Conservation (phyloP, 139 green algal species). For the Chlorella sp. region DNA sequence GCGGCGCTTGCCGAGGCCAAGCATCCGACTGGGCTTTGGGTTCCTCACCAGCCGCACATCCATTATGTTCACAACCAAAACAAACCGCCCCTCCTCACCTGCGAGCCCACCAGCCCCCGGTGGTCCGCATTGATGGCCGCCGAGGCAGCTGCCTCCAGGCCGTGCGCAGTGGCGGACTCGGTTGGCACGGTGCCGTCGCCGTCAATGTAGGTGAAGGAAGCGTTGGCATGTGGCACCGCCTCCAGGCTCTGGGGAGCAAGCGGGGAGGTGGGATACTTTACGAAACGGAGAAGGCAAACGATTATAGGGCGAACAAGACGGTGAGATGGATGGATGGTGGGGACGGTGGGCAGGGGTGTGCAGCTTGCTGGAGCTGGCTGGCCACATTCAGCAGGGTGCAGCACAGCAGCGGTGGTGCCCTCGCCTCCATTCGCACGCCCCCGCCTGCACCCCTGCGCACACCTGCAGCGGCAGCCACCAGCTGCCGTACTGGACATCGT, state of each 20-base stretch:
- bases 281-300: too few relatives aligned
- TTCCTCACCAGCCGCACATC: too few relatives aligned
- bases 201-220: slow-evolving; percentile 21
- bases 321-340: too few relatives aligned
- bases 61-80: neutral
- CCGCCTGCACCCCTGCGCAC: neutral
- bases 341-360: too few relatives aligned
- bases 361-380: too few relatives aligned
- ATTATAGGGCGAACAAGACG: too few relatives aligned
- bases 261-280: neutral
- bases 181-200: slow-evolving; percentile 31
- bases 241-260: slow-evolving; percentile 13
- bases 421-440: neutral
- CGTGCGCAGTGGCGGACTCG: slow-evolving; percentile 14
- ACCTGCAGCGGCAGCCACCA: slow-evolving; percentile 25
- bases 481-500: slow-evolving; percentile 14
- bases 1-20: too few relatives aligned
- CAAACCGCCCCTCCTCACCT: neutral
- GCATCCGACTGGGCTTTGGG: neutral
- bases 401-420: neutral
- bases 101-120: slow-evolving; percentile 6
- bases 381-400: neutral
- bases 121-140: neutral
- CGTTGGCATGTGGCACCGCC: neutral
- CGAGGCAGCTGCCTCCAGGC: neutral